Conservation (phyloP, 1,139 yeast species). For the Protomyces gravidus region DNA sequence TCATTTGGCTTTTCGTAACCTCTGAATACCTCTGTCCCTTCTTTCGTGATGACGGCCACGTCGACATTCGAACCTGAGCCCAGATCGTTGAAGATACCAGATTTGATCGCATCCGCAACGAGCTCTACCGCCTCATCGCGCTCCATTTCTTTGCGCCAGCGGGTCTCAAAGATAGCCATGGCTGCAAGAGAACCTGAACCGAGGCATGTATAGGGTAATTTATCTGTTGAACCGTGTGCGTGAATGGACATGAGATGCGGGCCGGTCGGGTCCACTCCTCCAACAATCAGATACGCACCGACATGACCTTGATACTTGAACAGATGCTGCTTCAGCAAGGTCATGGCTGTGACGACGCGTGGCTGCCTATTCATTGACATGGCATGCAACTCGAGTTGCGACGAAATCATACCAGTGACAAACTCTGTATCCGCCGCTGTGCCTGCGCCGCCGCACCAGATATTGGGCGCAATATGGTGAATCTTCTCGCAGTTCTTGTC, state of each 20-base stretch:
- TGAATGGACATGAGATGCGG: conserved; percentile 88
- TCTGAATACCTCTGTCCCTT: conserved; percentile 69
- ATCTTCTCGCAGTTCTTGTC: conserved; percentile 96
- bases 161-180: conserved; percentile 90
- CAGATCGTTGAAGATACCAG: conserved; percentile 98
- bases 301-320: conserved; percentile 95
- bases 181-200: conserved; percentile 99
- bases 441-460: conserved; percentile 94
- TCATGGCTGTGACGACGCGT: conserved; percentile 87
- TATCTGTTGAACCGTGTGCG: conserved; percentile 95
- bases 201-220: conserved; percentile 60
- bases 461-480: conserved; percentile 84
- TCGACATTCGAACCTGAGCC: conserved; percentile 98
- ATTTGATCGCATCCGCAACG: conserved; percentile 89
- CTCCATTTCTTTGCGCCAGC: conserved; percentile 72
- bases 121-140: conserved; percentile 84
- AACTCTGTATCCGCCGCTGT: conserved; percentile 98
- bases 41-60: conserved; percentile 90
- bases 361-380: conserved; percentile 80
- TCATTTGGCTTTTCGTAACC: conserved; percentile 88
- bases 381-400: conserved; percentile 84
- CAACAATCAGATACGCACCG: conserved; percentile 94
- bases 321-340: conserved; percentile 88
- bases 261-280: conserved; percentile 92
- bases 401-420: conserved; percentile 88